phyloP scores from a whole-genome alignment of 2,329 filamentous ascomycete genomes.

The Aureobasidium sp. region DNA sequence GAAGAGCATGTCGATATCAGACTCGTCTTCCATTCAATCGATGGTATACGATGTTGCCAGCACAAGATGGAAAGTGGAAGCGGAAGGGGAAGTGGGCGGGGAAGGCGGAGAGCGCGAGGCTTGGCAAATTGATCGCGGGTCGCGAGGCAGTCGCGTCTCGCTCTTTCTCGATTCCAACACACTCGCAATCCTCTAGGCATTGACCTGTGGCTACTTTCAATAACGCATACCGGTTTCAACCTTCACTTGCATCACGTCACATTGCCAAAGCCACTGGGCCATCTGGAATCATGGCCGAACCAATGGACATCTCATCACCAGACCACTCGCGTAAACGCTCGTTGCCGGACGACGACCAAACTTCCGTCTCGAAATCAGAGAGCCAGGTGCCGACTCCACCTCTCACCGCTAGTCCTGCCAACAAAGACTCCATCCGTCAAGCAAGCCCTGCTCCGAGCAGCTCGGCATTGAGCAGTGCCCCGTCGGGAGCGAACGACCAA shows the following conservation, averaged over 20 bases:
- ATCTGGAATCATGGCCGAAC: not conserved
- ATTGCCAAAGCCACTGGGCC: not conserved
- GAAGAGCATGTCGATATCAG: constrained; percentile 9
- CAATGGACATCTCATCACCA: constrained; percentile 7
- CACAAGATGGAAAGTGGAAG: not conserved
- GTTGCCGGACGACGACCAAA: constrained; percentile 7
- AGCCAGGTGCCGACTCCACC: constrained; percentile 15
- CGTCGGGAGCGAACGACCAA: constrained; percentile 13
- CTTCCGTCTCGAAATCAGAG: not conserved
- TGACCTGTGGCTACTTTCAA: not conserved
- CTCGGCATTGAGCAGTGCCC: constrained; percentile 26
- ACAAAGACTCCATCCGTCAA: constrained; percentile 2
- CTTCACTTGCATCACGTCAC: not conserved
- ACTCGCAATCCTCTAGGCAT: not conserved
- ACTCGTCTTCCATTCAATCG: not conserved
- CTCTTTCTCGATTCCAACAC: constrained; percentile 3
- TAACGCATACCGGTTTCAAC: not conserved
- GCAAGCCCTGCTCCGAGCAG: constrained; percentile 24
- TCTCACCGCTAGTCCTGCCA: constrained; percentile 9
- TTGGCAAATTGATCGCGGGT: not conserved
- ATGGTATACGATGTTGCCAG: not conserved
- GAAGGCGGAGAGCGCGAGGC: not conserved
- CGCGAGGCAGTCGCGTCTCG: not conserved
- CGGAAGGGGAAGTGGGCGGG: not conserved
- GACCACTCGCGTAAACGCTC: constrained; percentile 17